These are phyloP conservation scores for Thraustochytrium sp. DNA, from an alignment of 352 stramenopile genomes.

Conservation along the genomic window DNA sequence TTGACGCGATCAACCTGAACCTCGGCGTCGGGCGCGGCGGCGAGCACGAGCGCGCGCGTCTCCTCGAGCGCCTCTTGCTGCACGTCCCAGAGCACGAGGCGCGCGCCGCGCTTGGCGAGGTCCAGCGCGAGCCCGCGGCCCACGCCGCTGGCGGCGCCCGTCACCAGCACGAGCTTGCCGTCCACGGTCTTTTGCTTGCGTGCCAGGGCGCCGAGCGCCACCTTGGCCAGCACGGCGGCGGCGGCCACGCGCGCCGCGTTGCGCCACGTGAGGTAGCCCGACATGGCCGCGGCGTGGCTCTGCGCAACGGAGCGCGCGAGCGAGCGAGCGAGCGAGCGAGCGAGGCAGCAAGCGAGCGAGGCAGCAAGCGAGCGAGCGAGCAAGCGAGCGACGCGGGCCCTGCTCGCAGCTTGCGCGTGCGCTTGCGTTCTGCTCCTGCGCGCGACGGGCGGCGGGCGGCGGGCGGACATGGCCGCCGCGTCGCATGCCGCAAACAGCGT, in stretches of 20 bases:
- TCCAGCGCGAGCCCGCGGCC: slow-evolving; percentile 16
- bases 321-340: too few relatives aligned
- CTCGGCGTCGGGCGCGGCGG: neutral
- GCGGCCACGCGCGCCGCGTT: neutral
- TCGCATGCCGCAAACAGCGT: too few relatives aligned
- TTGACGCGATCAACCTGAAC: neutral
- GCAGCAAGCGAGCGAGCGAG: too few relatives aligned
- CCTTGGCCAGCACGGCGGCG: neutral
- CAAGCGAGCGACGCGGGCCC: too few relatives aligned
- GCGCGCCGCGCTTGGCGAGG: neutral
- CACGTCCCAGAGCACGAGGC: slow-evolving; percentile 22
- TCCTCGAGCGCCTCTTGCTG: slow-evolving; percentile 8
- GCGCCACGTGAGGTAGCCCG: too few relatives aligned
- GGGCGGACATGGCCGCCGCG: too few relatives aligned
- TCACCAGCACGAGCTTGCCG: slow-evolving; percentile 25
- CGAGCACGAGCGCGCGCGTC: neutral
- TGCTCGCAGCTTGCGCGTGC: too few relatives aligned
- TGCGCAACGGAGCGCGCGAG: too few relatives aligned
- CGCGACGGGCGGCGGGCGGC: too few relatives aligned
- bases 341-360: too few relatives aligned
- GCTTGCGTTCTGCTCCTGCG: too few relatives aligned
- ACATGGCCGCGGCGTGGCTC: too few relatives aligned
- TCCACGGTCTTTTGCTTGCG: slow-evolving; percentile 3
- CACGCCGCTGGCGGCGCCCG: slow-evolving; percentile 10
- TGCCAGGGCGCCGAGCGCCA: neutral